Evolutionary conservation across 805 yeast genomes (phyloP), one percentile per base, ranked within the genome.

Genomic region (Saccharomycopsis sp.): DNA sequence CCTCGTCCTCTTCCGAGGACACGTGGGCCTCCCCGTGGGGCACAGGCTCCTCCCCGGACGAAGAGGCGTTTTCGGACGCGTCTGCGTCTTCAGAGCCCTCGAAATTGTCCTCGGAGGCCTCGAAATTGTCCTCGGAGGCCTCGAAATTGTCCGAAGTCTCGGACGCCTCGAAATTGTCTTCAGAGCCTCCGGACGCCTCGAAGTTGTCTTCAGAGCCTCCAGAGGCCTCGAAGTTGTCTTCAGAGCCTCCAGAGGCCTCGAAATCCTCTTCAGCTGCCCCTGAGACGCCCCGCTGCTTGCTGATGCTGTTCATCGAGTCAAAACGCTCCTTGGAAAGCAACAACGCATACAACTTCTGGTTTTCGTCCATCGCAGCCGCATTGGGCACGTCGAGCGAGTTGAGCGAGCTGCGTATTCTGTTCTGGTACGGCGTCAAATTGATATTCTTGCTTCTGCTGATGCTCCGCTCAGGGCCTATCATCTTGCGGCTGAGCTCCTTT

Each of bases 391-490:
- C 47, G 21, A 57, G 51, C 5, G 60, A 54, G 21, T 56, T 56
- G 37, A 58, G 34, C 2, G 62, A 61, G 37, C 50, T 46, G 2
- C 57, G 44, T 18, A 58, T 50, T 46, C 51, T 52, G 29, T 55
- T 51, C 41, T 60, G 63, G 20, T 60, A 58, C 18, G 63, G 61
- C 14, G 47, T 24, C 41, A 60, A 55, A 46, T 53, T 51, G 44
- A 61, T 56, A 34, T 58, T 61, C 29, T 53, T 56, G 16, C 57
- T 54, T 56, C 61, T 29, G 37, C 60, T 58, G 23, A 58, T 21
- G 34, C 60, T 56, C 52, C 62, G 41, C 34, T 51, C 56, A 2
- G 61, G 59, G 15, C 57, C 57, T n/a, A 50, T 51, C 24, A 54
- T 57, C n/a, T 53, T 48, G n/a, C 29, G 48, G 18, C 56, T 58